These are phyloP conservation scores for Ganoderma sinense DNA, from an alignment of 1,284 basidiomycete genomes.

Conservation along the genomic window DNA sequence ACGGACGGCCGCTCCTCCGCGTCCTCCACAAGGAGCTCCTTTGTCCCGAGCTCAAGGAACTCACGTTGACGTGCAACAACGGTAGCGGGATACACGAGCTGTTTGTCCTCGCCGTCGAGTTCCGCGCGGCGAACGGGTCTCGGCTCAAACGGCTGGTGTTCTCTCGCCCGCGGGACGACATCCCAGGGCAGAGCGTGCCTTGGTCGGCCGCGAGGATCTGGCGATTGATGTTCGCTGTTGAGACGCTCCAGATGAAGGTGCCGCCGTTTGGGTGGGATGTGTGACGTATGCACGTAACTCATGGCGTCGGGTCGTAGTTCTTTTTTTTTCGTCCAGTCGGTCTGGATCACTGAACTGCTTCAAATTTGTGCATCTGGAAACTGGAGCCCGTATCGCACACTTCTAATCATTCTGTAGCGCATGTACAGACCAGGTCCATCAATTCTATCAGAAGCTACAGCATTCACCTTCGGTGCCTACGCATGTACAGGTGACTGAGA, in stretches of 20 bases:
- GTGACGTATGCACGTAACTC: no score
- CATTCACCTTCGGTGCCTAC: no score
- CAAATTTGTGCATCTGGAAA: no score
- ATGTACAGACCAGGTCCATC: no score
- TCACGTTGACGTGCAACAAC: background rate
- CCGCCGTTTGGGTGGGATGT: background rate
- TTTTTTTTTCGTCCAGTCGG: no score
- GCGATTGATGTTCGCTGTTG: background rate
- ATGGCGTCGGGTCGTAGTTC: no score
- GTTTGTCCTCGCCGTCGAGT: background rate
- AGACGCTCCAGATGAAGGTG: background rate
- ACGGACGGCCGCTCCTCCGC: background rate
- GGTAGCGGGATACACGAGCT: background rate
- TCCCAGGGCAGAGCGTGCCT: background rate
- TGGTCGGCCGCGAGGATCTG: background rate
- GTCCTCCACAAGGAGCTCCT: background rate
- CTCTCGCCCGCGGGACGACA: background rate
- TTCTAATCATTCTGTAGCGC: no score
- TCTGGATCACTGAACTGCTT: no score
- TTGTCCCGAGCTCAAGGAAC: background rate
- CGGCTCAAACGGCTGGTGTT: background rate
- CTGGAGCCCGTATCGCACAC: no score
- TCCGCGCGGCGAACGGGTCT: background rate
- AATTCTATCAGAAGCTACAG: no score
- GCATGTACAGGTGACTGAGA: no score